phyloP scores from a whole-genome alignment of 345 rosid genomes.

The Eucalyptus erythrocorys region DNA sequence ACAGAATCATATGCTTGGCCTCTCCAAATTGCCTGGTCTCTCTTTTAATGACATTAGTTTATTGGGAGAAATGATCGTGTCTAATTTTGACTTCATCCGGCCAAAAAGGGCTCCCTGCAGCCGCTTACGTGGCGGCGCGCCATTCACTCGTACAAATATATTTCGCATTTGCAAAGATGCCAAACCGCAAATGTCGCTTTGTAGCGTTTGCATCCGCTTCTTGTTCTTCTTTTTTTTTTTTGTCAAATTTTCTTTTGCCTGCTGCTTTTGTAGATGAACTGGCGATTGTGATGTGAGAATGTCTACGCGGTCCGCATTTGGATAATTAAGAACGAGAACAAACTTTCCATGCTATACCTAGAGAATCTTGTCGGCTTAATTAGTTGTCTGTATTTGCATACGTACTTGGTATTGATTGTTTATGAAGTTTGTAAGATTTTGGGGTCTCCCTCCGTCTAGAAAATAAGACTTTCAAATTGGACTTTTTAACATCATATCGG shows the following conservation, averaged over 20 bases:
- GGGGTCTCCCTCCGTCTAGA: neutral
- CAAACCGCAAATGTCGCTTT: neutral
- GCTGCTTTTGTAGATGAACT: neutral
- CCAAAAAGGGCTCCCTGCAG: neutral
- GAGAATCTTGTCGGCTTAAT: neutral
- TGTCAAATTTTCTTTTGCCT: neutral
- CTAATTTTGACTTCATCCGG: neutral
- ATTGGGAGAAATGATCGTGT: neutral
- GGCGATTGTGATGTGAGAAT: neutral
- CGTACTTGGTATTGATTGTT: neutral
- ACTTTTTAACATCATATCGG: rapidly evolving
- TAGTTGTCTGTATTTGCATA: neutral
- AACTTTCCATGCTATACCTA: neutral
- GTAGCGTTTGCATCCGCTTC: neutral
- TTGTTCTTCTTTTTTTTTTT: rapidly evolving
- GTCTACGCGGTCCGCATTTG: neutral
- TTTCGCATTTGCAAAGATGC: neutral
- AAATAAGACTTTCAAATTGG: neutral
- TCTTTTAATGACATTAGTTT: conserved; percentile 17
- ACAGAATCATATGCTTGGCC: conserved; percentile 27
- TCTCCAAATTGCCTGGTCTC: conserved; percentile 31
- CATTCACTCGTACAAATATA: neutral
- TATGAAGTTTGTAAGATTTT: neutral
- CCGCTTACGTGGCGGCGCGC: neutral
- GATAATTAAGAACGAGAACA: neutral